Evolutionary conservation across 2,329 filamentous ascomycete species (phyloP).

Genomic region (Samsoniella hepiali): DNA sequence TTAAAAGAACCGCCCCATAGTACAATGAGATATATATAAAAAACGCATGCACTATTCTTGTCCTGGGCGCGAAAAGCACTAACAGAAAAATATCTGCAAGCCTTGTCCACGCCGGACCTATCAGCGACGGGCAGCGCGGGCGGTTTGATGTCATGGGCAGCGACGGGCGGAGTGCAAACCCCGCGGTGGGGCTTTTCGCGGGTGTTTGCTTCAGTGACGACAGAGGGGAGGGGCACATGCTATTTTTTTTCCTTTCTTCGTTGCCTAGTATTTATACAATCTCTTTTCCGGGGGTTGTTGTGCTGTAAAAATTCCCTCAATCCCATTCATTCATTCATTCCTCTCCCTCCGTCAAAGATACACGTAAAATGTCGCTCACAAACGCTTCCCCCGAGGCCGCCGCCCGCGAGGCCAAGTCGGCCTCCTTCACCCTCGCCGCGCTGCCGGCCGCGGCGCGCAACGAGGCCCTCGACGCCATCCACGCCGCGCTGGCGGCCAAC

Average conservation of each 20-base stretch:
- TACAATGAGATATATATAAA: not conserved
- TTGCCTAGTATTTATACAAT: not conserved
- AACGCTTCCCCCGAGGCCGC: slow-evolving; percentile 76
- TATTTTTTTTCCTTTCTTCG: not conserved
- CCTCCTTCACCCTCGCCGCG: slow-evolving; percentile 79
- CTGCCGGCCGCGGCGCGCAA: slow-evolving; percentile 76
- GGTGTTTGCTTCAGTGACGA: not conserved
- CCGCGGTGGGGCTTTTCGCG: slow-evolving; percentile 11
- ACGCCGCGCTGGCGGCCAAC: slow-evolving; percentile 67
- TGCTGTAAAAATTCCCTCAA: not conserved
- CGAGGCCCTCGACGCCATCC: slow-evolving; percentile 77
- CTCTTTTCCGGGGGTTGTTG: not conserved
- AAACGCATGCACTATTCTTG: not conserved
- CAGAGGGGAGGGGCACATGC: slow-evolving; percentile 10
- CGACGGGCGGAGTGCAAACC: slow-evolving; percentile 12
- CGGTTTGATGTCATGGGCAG: slow-evolving; percentile 16
- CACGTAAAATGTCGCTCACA: slow-evolving; percentile 75
- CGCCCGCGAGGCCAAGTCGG: slow-evolving; percentile 72
- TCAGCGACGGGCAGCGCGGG: not conserved
- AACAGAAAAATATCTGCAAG: slow-evolving; percentile 14
- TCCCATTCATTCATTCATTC: too few species aligned
- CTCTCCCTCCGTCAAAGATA: not conserved
- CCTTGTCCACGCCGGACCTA: slow-evolving; percentile 6
- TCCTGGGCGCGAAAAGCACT: not conserved
- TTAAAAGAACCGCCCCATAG: not conserved